Evolutionary conservation across 768 basidiomycete genomes (phyloP).

Genomic region (Boletus huronensis): DNA sequence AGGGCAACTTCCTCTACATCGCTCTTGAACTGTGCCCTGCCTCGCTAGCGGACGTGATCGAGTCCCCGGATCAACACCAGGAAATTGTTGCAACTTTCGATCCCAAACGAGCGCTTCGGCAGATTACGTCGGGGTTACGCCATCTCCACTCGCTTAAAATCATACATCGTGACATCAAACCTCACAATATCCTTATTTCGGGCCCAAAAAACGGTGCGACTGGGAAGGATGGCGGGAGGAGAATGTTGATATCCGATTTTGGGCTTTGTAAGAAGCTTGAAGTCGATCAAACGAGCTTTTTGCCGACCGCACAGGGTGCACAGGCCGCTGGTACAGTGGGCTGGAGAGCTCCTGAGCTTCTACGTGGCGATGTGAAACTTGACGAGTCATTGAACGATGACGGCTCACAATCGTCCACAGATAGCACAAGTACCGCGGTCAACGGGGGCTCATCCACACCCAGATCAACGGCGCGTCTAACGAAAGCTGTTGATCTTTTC

Average conservation of each 20-base stretch:
- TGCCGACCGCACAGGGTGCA: constrained; percentile 87
- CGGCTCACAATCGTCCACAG: constrained; percentile 62
- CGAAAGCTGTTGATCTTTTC: constrained; percentile 96
- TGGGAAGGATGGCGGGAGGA: constrained; percentile 45
- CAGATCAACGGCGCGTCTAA: constrained; percentile 59
- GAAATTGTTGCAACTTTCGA: constrained; percentile 78
- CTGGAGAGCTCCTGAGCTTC: constrained; percentile 96
- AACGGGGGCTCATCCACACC: constrained; percentile 15
- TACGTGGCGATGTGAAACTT: constrained; percentile 90
- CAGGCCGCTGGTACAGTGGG: constrained; percentile 92
- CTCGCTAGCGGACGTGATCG: constrained; percentile 83
- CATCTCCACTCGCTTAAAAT: constrained; percentile 94
- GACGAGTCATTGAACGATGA: constrained; percentile 70
- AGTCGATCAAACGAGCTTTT: constrained; percentile 92
- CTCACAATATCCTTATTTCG: constrained; percentile 93
- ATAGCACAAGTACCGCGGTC: constrained; percentile 53
- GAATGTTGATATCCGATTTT: constrained; percentile 96
- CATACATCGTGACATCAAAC: constrained; percentile 98
- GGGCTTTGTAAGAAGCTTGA: constrained; percentile 95
- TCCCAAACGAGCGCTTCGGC: constrained; percentile 80
- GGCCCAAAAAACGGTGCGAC: constrained; percentile 51
- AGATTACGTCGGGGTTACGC: constrained; percentile 83
- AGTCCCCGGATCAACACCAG: constrained; percentile 72
- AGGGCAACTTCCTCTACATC: constrained; percentile 93
- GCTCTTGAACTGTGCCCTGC: constrained; percentile 94